phyloP scores from a whole-genome alignment of 805 yeast species.

The Myxozyma neglecta region DNA sequence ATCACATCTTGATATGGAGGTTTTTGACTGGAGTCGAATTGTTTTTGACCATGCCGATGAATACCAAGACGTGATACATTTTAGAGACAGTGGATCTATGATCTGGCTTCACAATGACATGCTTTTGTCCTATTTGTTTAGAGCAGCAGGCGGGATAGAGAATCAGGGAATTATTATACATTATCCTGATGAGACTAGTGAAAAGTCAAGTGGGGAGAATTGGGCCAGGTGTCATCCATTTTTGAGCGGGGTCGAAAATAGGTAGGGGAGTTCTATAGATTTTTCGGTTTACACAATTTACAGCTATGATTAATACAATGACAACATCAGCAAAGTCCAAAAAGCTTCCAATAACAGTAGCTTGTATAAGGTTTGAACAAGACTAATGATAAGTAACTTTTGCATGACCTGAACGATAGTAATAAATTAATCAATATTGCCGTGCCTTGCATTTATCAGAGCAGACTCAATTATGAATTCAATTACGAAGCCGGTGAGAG shows the following conservation, averaged over 20 bases:
- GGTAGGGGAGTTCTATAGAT: background rate
- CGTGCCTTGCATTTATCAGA: too few species aligned
- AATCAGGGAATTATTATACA: constrained; percentile 5
- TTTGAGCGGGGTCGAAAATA: background rate
- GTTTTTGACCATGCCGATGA: constrained; percentile 1
- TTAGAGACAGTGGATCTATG: constrained; percentile 4
- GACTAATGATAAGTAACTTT: too few species aligned
- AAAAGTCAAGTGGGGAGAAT: background rate
- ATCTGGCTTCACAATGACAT: constrained; percentile 19
- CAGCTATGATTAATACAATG: background rate
- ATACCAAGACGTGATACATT: constrained; percentile 12
- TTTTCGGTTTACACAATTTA: background rate
- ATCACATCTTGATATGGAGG: constrained; percentile 4
- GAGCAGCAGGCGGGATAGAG: constrained; percentile 27
- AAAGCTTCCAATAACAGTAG: too few species aligned
- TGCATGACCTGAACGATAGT: too few species aligned
- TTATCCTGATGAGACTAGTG: constrained; percentile 9
- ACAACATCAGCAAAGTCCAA: background rate
- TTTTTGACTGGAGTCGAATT: constrained; percentile 18
- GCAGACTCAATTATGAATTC: too few species aligned
- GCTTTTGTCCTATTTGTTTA: constrained; percentile 22
- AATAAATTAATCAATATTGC: too few species aligned
- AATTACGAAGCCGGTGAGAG: too few species aligned
- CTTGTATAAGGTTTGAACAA: too few species aligned
- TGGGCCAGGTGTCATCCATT: constrained; percentile 16